Conservation (phyloP, 257 asterid genomes). For the Capsicum baccatum region DNA sequence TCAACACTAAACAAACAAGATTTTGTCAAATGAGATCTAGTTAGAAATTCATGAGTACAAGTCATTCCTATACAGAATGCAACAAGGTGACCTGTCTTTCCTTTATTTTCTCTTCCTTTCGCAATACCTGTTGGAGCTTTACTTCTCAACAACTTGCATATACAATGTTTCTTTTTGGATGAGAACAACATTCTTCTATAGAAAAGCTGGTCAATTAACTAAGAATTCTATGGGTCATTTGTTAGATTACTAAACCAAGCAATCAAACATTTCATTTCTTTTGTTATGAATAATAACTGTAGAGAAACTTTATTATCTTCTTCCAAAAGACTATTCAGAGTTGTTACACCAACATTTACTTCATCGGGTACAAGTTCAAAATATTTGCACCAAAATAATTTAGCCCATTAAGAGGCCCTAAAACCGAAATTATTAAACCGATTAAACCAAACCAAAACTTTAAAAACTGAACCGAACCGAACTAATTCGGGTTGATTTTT, state of each 20-base stretch:
- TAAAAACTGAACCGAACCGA: no score
- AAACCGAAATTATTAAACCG: no score
- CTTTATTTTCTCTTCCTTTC: background rate
- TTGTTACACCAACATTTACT: no score
- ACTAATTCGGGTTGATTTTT: no score
- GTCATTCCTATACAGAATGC: background rate
- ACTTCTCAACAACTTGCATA: constrained; percentile 1
- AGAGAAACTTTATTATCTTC: no score
- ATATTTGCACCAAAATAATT: no score
- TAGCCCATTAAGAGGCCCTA: no score
- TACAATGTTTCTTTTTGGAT: background rate
- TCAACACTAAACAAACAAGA: background rate
- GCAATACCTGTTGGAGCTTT: no score
- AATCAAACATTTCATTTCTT: background rate
- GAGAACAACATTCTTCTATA: background rate
- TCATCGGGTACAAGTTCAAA: no score
- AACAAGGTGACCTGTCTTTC: background rate
- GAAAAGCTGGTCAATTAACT: background rate
- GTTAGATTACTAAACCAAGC: background rate
- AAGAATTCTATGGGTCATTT: background rate
- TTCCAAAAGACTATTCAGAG: no score
- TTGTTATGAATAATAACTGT: no score
- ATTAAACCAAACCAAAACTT: no score
- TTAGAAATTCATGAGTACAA: background rate
- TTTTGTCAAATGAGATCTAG: constrained; percentile 4